phyloP scores from a whole-genome alignment of 2,329 filamentous ascomycete species.

The Cladosporium cucumerinum region DNA sequence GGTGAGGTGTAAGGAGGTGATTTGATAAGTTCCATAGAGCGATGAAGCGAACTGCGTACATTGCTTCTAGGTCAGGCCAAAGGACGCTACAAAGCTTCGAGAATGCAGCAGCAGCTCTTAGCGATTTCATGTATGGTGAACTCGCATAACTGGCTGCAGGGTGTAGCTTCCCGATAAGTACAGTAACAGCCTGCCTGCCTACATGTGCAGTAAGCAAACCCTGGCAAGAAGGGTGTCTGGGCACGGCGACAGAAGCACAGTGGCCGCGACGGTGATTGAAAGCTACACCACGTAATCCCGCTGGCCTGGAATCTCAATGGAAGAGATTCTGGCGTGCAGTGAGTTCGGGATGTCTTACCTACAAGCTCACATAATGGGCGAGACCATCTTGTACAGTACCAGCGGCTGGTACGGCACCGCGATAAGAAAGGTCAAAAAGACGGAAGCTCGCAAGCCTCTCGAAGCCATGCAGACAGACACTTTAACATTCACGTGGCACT shows the following conservation, averaged over 20 bases:
- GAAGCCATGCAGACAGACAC: background rate
- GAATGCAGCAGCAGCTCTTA: background rate
- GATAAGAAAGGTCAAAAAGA: background rate
- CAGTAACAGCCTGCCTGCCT: too few relatives aligned
- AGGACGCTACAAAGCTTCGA: background rate
- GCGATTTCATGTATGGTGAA: background rate
- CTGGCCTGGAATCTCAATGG: background rate
- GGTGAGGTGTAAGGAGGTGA: background rate
- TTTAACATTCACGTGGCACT: slow-evolving; percentile 9
- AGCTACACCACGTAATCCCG: background rate
- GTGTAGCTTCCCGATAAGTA: background rate
- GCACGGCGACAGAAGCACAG: background rate
- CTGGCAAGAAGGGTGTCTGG: background rate
- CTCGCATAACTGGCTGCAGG: background rate
- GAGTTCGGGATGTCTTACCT: background rate
- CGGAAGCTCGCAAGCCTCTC: background rate
- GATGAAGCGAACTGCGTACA: background rate
- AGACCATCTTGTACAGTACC: slow-evolving; percentile 11
- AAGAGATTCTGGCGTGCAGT: background rate
- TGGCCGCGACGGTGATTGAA: background rate
- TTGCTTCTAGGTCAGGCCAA: background rate
- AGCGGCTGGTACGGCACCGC: background rate
- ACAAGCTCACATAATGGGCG: background rate
- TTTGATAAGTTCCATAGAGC: background rate
- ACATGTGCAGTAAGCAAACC: background rate